Base-by-base conservation (phyloP, 2,329 filamentous ascomycete species). In the Fusarium humuli region DNA sequence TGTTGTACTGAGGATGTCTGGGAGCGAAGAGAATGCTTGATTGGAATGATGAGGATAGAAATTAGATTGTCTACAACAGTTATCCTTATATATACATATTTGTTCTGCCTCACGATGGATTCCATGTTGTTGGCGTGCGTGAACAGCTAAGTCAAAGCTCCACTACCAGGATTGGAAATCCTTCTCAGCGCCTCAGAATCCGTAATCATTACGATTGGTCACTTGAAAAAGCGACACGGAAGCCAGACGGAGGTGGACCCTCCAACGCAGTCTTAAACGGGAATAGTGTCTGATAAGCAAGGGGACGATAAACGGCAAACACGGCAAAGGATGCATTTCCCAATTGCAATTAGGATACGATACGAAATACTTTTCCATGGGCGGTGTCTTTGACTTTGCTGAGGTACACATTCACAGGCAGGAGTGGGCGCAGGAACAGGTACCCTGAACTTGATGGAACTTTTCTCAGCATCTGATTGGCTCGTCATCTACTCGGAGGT, bases 51-150 rank as follows among this genome's bases (percentile, higher is more conserved):
- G 20, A 60, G 3, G n/a, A 16, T 29, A 3, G 6, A 46, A 10
- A 5, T 3, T 3, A 10, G 7, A 37, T 7, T 16, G 18, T 20
- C 4, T 3, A 13, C 4, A 7, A n/a, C 2, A n/a, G 6, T 11
- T n/a, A 34, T 11, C 11, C n/a, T 40, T 52, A 41, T 52, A 41
- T 52, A 52, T 16, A 25, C 13, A 25, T 5, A 1, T 11, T 6
- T 1, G 11, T 2, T 1, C 2, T 18, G 7, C 1, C 4, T 3
- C 8, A 20, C 11, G 9, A 23, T 8, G 5, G 2, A 5, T 8
- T 16, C 6, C 22, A 16, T 40, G 5, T 20, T 40, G 13, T 37
- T 27, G 12, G 3, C 14, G 14, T 22, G 16, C 5, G 6, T 12
- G 4, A 1, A 16, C 23, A 45, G 1, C 32, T 37, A 25, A 11